Base-by-base conservation (phyloP, 108 stramenopile species). In the Discostella stelligeroides region DNA sequence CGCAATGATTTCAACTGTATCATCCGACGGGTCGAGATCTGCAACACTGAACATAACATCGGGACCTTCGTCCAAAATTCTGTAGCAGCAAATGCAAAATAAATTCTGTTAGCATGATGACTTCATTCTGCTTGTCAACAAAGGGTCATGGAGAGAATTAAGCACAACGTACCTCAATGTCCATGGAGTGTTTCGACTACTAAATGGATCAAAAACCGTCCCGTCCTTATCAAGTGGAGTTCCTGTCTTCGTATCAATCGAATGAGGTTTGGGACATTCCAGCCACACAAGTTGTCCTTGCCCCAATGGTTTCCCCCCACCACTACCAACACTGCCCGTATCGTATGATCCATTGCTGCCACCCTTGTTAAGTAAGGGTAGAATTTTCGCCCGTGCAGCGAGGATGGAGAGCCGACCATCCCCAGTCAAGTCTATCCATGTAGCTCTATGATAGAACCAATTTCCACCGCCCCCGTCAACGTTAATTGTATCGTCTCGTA, bases 31-130 rank as follows among this genome's bases (percentile, higher is more conserved):
- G 67, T 96, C 89, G 70, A 98, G 57, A 80, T 98, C 95, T 1
- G 91, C 91, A n/a, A 96, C 90, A 49, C 79, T 86, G 76, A 97
- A 98, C 95, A 97, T 96, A 20, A 98, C 97, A 82, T 98, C 97
- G 14, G 97, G 97, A 14, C 97, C 97, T 59, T 85, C 80, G 45
- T 85, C 95, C 25, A 97, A 69, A 4, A 97, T 89, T 37, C 77
- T 83, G 59, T 58, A 38, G 25, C 43, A 34, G 48, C 18, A 54
- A 0, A 45, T 12, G 18, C 29, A 34, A 49, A 8, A 38, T 43
- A 63, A 20, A 24, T 15, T 0, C 2, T 43, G 60, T 53, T 63
- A 45, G 46, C 27, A 51, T 5, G 8, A 3, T 1, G n/a, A 8
- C 9, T 15, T 37, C 7, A 56, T 37, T 37, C 2, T 13, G 13